These are phyloP conservation scores for Cicer cuneatum DNA, from an alignment of 306 rosid species.

Conservation along the genomic window DNA sequence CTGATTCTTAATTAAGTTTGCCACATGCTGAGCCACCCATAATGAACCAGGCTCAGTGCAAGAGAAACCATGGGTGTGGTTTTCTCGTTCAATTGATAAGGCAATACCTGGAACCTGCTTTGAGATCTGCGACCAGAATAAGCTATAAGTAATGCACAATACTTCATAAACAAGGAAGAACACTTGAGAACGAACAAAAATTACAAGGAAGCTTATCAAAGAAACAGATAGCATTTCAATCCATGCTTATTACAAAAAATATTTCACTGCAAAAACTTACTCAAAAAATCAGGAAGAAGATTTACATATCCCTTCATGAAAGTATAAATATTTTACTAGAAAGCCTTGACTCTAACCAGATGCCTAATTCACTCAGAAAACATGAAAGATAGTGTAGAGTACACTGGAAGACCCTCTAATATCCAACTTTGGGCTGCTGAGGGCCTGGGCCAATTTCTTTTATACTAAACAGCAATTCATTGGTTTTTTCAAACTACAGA, in stretches of 20 bases:
- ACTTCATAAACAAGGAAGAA: conserved; percentile 20
- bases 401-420: conserved; percentile 10
- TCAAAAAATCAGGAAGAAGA: conserved; percentile 17
- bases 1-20: conserved; percentile 66
- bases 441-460: background rate
- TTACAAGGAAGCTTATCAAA: conserved; percentile 27
- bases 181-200: conserved; percentile 1
- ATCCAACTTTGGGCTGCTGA: conserved; percentile 1
- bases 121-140: conserved; percentile 63
- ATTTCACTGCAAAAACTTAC: background rate
- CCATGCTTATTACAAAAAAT: conserved; percentile 2
- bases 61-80: conserved; percentile 73
- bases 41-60: conserved; percentile 83
- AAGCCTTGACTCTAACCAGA: background rate
- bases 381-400: background rate
- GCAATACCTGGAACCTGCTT: conserved; percentile 71
- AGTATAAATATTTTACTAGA: background rate
- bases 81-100: conserved; percentile 68
- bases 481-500: background rate
- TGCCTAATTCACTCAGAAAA: conserved; percentile 26
- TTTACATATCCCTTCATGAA: conserved; percentile 3
- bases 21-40: conserved; percentile 85
- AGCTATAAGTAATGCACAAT: conserved; percentile 26
- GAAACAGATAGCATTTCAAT: conserved; percentile 21
- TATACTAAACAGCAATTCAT: conserved; percentile 1